Conservation (phyloP, 495 filamentous ascomycete species). For the Aspergillus homomorphus region DNA sequence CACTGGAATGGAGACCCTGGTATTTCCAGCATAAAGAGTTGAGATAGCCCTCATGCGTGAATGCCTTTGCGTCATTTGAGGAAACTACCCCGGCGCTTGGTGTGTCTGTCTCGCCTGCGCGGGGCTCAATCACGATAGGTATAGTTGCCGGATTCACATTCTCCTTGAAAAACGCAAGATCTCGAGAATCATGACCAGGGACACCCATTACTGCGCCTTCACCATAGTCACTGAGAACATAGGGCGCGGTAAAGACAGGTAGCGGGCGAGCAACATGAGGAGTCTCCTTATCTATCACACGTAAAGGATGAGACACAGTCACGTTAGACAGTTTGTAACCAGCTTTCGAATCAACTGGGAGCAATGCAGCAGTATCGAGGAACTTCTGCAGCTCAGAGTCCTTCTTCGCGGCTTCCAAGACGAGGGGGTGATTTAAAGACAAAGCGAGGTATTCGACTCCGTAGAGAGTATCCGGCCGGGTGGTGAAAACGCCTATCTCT, state of each 20-base stretch:
- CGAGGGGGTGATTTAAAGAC: slow-evolving; percentile 70
- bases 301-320: slow-evolving; percentile 63
- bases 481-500: slow-evolving; percentile 75
- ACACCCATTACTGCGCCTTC: slow-evolving; percentile 91
- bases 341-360: slow-evolving; percentile 69
- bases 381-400: slow-evolving; percentile 63
- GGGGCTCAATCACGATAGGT: slow-evolving; percentile 45
- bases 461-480: slow-evolving; percentile 77
- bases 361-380: slow-evolving; percentile 56
- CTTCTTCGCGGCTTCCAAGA: slow-evolving; percentile 53
- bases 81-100: slow-evolving; percentile 38
- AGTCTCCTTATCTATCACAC: slow-evolving; percentile 48
- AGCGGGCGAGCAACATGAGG: slow-evolving; percentile 51
- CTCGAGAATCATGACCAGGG: slow-evolving; percentile 75
- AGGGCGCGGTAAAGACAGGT: slow-evolving; percentile 78
- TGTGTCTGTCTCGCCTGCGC: slow-evolving; percentile 27
- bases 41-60: slow-evolving; percentile 46
- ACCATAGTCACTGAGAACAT: slow-evolving; percentile 86
- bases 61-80: slow-evolving; percentile 34
- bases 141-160: slow-evolving; percentile 55
- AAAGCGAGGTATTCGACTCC: slow-evolving; percentile 83
- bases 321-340: slow-evolving; percentile 64
- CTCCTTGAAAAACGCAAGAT: slow-evolving; percentile 74
- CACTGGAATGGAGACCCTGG: slow-evolving; percentile 54
- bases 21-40: slow-evolving; percentile 44